Conservation (phyloP, 768 basidiomycete genomes). For the Lepiota subincarnata region DNA sequence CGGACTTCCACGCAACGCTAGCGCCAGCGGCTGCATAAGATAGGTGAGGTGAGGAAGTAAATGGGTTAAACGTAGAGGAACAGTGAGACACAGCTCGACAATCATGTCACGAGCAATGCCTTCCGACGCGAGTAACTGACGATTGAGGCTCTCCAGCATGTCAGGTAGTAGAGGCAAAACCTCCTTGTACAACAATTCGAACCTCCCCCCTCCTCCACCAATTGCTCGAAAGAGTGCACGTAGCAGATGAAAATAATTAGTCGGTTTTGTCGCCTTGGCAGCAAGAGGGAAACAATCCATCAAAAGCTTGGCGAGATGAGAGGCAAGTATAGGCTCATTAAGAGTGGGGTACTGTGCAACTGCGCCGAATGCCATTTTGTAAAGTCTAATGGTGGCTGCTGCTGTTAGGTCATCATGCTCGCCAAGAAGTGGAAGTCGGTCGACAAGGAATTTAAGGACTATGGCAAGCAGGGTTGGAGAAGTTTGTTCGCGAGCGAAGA, state of each 20-base stretch:
- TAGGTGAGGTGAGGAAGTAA: constrained; percentile 92
- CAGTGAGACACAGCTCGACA: constrained; percentile 95
- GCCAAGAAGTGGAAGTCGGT: constrained; percentile 76
- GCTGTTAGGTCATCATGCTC: constrained; percentile 80
- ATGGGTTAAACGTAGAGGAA: constrained; percentile 92
- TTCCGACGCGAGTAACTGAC: constrained; percentile 82
- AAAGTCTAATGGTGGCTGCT: constrained; percentile 81
- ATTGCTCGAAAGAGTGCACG: constrained; percentile 91
- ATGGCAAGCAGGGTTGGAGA: constrained; percentile 85
- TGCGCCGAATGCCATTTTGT: constrained; percentile 93
- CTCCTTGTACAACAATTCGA: constrained; percentile 93
- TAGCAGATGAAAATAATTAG: constrained; percentile 89
- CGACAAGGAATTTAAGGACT: constrained; percentile 81
- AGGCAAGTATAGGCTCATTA: constrained; percentile 92
- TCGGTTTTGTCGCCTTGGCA: constrained; percentile 85
- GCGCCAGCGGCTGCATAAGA: constrained; percentile 92
- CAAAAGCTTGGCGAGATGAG: constrained; percentile 87
- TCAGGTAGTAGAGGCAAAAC: constrained; percentile 94
- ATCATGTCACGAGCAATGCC: constrained; percentile 86
- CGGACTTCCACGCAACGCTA: constrained; percentile 80
- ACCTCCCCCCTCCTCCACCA: constrained; percentile 86
- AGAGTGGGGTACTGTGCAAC: constrained; percentile 65
- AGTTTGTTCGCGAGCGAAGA: constrained; percentile 74
- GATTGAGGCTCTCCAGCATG: constrained; percentile 92
- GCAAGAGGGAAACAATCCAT: constrained; percentile 97